phyloP scores from a whole-genome alignment of 257 asterid species.

The Rehmannia glutinosa region DNA sequence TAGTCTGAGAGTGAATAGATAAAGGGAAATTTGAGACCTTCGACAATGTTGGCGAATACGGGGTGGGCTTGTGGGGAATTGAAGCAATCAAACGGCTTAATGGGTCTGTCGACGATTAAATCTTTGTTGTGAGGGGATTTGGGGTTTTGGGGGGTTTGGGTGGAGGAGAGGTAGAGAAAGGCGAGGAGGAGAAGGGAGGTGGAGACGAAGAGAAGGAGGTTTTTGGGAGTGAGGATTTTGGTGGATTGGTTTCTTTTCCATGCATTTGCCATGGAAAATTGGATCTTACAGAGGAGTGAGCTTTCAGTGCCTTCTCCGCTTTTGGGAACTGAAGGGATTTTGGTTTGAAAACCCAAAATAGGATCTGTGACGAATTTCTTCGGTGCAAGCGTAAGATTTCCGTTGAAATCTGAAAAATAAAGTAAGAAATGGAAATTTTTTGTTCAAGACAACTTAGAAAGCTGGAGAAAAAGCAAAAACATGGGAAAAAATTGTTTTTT shows the following conservation, averaged over 20 bases:
- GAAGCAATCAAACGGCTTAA: constrained; percentile 70
- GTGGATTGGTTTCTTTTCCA: constrained; percentile 81
- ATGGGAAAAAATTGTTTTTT: too few species aligned
- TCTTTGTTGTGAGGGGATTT: constrained; percentile 26
- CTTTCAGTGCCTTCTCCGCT: not conserved
- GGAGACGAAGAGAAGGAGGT: constrained; percentile 67
- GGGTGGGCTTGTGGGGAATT: constrained; percentile 83
- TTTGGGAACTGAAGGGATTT: too few species aligned
- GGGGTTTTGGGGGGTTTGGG: constrained; percentile 52
- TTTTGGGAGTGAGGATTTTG: constrained; percentile 56
- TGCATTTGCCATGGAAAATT: constrained; percentile 75
- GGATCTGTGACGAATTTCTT: too few species aligned
- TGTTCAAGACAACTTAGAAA: too few species aligned
- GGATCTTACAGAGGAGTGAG: not conserved
- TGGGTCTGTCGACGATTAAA: constrained; percentile 26
- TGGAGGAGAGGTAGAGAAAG: constrained; percentile 74
- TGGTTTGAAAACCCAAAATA: too few species aligned
- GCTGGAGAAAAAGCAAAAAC: too few species aligned
- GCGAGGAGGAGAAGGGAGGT: constrained; percentile 63
- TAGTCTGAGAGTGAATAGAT: constrained; percentile 82
- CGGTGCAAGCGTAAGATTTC: too few species aligned
- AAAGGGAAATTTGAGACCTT: constrained; percentile 88
- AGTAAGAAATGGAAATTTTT: too few species aligned
- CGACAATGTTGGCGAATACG: constrained; percentile 83
- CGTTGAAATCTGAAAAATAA: too few species aligned